Conservation (phyloP, 768 basidiomycete species). For the Lactifluus rugatus region DNA sequence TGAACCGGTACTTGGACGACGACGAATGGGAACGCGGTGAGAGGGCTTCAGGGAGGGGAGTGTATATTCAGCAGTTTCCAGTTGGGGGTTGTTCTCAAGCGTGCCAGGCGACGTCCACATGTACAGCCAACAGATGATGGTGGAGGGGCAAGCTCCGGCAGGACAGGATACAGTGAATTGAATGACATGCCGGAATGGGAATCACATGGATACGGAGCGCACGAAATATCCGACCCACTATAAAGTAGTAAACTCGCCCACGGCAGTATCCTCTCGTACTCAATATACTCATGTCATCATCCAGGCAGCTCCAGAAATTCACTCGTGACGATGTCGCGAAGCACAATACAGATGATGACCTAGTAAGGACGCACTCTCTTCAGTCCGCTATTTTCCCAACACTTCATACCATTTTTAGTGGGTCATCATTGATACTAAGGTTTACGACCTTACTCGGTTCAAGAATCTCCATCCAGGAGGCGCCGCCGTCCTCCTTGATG, state of each 20-base stretch:
- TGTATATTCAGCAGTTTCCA: conserved; percentile 7
- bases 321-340: conserved; percentile 66
- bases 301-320: conserved; percentile 35
- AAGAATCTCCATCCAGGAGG: conserved; percentile 80
- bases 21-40: conserved; percentile 52
- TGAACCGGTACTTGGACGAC: conserved; percentile 56
- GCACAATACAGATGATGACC: conserved; percentile 73
- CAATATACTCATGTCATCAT: conserved; percentile 19
- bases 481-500: conserved; percentile 61
- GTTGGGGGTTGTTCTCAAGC: background rate
- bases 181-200: too few relatives aligned
- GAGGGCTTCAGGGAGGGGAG: conserved; percentile 26
- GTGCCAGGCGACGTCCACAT: too few relatives aligned
- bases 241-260: background rate
- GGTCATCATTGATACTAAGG: conserved; percentile 77
- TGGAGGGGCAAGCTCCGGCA: too few relatives aligned
- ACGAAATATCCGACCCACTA: background rate
- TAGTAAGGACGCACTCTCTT: conserved; percentile 37
- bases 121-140: too few relatives aligned
- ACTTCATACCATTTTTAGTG: conserved; percentile 36
- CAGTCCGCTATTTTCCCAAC: background rate
- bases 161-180: too few relatives aligned
- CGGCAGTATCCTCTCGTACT: too few relatives aligned
- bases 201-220: too few relatives aligned
- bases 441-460: conserved; percentile 77